phyloP scores from a whole-genome alignment of 352 stramenopile genomes.

The Blastocystis sp. region DNA sequence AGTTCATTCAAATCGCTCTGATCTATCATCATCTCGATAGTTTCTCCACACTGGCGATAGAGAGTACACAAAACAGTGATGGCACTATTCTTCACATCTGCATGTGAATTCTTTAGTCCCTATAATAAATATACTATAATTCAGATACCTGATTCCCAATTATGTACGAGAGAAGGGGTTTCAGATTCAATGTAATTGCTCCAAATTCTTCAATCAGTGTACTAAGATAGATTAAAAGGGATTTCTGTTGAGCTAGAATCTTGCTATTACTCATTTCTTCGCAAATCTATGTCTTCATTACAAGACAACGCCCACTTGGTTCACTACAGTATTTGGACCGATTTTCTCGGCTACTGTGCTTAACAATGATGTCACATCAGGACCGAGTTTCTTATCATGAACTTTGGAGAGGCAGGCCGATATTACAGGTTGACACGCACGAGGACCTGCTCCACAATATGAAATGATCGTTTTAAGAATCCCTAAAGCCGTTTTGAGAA shows the following conservation, averaged over 20 bases:
- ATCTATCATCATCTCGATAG: not conserved
- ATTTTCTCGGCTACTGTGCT: conserved; percentile 6
- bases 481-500: conserved; percentile 19
- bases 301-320: not conserved
- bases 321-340: conserved; percentile 27
- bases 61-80: not conserved
- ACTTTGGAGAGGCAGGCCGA: not conserved
- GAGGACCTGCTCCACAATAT: not conserved
- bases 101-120: conserved; percentile 16
- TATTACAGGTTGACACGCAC: conserved; percentile 20
- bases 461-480: conserved; percentile 9
- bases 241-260: not conserved
- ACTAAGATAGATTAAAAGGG: not conserved
- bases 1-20: conserved; percentile 18
- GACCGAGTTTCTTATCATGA: conserved; percentile 45
- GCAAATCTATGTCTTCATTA: not conserved
- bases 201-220: conserved; percentile 14
- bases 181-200: not conserved
- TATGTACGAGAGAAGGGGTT: not conserved
- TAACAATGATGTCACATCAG: not conserved
- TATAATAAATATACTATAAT: not conserved
- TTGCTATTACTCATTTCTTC: not conserved
- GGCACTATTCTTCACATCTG: conserved; percentile 12
- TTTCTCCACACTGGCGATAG: conserved; percentile 1
- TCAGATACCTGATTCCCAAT: not conserved